phyloP scores from a whole-genome alignment of 805 yeast genomes.

The Yarrowia bubula region DNA sequence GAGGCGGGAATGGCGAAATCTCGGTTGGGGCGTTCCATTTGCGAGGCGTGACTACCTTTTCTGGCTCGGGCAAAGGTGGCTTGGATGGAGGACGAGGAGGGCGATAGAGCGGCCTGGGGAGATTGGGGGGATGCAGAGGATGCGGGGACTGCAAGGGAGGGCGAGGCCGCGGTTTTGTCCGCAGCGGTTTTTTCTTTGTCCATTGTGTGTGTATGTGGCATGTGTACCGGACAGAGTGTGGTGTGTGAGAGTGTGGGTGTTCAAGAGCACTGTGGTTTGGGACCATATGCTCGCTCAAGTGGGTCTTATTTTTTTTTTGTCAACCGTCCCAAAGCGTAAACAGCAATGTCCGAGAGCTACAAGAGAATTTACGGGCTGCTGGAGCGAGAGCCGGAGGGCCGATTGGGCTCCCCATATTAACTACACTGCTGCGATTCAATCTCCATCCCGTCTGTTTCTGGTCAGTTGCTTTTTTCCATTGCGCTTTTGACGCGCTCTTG shows the following conservation, averaged over 20 bases:
- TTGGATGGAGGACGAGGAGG: constrained; percentile 23
- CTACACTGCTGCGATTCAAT: too few species aligned
- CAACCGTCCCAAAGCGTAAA: not conserved
- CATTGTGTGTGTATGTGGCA: not conserved
- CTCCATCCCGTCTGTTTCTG: too few species aligned
- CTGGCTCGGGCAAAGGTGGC: constrained; percentile 26
- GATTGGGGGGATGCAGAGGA: not conserved
- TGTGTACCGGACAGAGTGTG: not conserved
- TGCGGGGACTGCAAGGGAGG: not conserved
- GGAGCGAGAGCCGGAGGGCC: too few species aligned
- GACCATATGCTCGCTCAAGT: not conserved
- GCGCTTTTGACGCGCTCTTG: not conserved
- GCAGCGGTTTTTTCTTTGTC: constrained; percentile 8
- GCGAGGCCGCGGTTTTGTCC: not conserved
- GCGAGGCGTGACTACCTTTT: constrained; percentile 18
- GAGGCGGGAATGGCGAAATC: constrained; percentile 20
- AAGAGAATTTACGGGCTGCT: too few species aligned
- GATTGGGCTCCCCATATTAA: not conserved
- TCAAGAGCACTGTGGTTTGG: not conserved
- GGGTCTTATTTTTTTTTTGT: not conserved
- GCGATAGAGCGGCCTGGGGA: constrained; percentile 15
- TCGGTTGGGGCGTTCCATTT: constrained; percentile 26
- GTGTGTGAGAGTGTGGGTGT: not conserved
- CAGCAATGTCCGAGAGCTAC: not conserved
- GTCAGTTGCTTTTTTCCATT: not conserved